Evolutionary conservation across 208 protist genomes (phyloP).

Genomic region (Hexamita inflata): DNA sequence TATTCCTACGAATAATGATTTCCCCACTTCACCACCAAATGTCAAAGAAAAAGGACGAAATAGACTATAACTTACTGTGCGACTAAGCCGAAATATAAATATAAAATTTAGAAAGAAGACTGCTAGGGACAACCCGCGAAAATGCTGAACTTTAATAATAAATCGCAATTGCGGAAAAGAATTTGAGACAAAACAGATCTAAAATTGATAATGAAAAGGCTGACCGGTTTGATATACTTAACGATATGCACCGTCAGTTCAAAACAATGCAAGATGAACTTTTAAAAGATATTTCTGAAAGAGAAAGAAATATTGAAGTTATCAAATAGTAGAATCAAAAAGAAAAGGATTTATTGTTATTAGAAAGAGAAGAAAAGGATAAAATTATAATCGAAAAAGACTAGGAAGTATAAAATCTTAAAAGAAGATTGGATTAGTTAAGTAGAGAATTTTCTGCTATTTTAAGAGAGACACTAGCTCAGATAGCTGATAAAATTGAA

Average conservation of each 20-base stretch:
- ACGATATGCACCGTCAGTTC: constrained; percentile 30
- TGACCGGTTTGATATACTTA: constrained; percentile 19
- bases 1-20: no score
- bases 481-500: constrained; percentile 21
- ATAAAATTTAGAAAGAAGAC: no score
- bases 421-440: constrained; percentile 19
- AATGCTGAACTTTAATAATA: no score
- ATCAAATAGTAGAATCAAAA: background rate
- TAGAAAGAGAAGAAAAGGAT: background rate
- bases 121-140: no score
- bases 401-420: constrained; percentile 17
- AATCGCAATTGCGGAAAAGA: no score
- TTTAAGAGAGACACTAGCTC: constrained; percentile 22
- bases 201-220: no score
- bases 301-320: constrained; percentile 5
- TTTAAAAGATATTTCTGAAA: constrained; percentile 6
- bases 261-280: constrained; percentile 32
- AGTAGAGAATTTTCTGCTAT: constrained; percentile 24
- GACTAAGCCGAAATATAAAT: no score
- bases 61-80: no score
- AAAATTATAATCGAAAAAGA: background rate
- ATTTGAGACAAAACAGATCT: no score
- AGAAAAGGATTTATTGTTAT: background rate
- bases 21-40: no score
- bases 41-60: no score